Evolutionary conservation across 2,329 filamentous ascomycete genomes (phyloP).

Genomic region (Aspergillus glaucus): DNA sequence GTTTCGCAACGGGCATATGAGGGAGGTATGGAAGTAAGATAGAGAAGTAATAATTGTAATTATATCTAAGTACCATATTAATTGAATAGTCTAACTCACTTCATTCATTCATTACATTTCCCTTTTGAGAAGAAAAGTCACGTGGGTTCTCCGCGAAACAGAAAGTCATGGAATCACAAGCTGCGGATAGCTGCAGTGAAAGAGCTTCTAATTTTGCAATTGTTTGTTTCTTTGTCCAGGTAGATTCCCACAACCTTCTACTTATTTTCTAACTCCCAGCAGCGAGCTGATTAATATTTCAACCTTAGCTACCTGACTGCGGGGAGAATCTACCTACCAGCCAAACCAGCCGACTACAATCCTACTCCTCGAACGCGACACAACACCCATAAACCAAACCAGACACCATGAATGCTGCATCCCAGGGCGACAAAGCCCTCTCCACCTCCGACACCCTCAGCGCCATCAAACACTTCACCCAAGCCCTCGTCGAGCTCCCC

Average conservation of each 20-base stretch:
- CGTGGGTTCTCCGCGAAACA: constrained; percentile 8
- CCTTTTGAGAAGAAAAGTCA: constrained; percentile 2
- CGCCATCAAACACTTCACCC: constrained; percentile 63
- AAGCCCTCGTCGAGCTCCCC: constrained; percentile 57
- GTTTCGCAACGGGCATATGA: neutral
- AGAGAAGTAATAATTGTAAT: neutral
- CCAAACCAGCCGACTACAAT: neutral
- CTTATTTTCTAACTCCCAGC: neutral
- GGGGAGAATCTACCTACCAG: neutral
- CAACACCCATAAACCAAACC: neutral
- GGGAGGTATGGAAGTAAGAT: too few relatives aligned
- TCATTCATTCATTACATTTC: neutral
- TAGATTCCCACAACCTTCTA: neutral
- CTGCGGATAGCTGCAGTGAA: neutral
- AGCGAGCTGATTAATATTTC: too few relatives aligned
- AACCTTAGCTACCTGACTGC: neutral
- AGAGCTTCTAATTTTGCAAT: neutral
- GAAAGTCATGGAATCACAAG: constrained; percentile 10
- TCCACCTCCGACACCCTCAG: constrained; percentile 56
- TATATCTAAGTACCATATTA: neutral
- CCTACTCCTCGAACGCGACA: neutral
- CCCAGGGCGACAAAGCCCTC: constrained; percentile 56
- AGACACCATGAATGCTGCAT: constrained; percentile 45
- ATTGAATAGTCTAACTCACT: neutral
- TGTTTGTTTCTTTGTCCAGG: neutral